Percentiles rank a stretch among this genome's conserved stretches.
phyloP scores from a whole-genome alignment of 805 yeast species.

The Kuraishia ogatae region DNA sequence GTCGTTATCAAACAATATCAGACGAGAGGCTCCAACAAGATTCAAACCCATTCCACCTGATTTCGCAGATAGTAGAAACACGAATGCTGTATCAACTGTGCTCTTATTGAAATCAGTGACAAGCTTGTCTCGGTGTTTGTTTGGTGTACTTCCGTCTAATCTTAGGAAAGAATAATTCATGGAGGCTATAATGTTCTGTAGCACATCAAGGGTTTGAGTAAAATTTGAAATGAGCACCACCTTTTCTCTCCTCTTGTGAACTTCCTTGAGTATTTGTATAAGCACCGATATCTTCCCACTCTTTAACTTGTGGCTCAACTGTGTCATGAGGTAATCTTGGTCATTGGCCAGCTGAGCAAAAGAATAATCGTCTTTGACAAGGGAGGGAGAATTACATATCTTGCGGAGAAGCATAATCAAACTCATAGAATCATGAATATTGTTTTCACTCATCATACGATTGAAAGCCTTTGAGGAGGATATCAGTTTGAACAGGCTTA shows the following conservation, averaged over 20 bases:
- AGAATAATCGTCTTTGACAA: constrained; percentile 42
- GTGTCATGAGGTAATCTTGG: constrained; percentile 14
- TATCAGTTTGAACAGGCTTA: constrained; percentile 43
- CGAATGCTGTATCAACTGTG: constrained; percentile 32
- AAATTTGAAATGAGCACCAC: constrained; percentile 81
- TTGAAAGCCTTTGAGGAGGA: constrained; percentile 27
- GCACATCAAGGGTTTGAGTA: constrained; percentile 76
- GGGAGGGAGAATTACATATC: constrained; percentile 73
- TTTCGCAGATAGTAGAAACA: constrained; percentile 76
- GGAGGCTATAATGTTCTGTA: constrained; percentile 47
- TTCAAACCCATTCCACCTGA: constrained; percentile 94
- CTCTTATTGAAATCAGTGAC: constrained; percentile 62
- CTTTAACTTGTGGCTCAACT: constrained; percentile 14
- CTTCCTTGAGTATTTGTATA: constrained; percentile 43
- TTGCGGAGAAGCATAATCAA: constrained; percentile 71
- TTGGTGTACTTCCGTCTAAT: constrained; percentile 80
- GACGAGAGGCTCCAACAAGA: constrained; percentile 80
- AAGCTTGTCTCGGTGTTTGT: constrained; percentile 50
- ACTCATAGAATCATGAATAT: constrained; percentile 42
- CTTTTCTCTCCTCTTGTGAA: constrained; percentile 48
- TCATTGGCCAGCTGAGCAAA: constrained; percentile 19
- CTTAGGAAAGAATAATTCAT: constrained; percentile 45
- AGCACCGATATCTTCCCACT: constrained; percentile 65
- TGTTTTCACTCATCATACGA: constrained; percentile 19
- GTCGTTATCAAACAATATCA: constrained; percentile 84